These are phyloP conservation scores for Suillus brevipes DNA, from an alignment of 768 basidiomycete genomes.

Conservation along the genomic window DNA sequence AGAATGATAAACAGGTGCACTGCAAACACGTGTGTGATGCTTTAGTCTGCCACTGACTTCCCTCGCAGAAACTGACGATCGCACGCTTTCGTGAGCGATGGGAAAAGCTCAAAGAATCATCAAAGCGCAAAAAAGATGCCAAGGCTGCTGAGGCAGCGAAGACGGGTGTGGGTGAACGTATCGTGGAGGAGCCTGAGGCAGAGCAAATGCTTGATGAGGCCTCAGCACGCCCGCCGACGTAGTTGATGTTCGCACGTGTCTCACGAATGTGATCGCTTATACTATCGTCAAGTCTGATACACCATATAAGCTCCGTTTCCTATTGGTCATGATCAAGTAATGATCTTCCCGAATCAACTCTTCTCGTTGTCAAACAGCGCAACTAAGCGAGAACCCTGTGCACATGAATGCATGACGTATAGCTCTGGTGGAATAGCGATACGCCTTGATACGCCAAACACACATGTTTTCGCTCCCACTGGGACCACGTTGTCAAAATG, in stretches of 20 bases:
- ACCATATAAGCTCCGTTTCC: constrained; percentile 7
- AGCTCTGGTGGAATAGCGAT: neutral
- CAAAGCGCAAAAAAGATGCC: constrained; percentile 82
- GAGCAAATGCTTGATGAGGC: constrained; percentile 58
- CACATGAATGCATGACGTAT: neutral
- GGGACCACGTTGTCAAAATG: neutral
- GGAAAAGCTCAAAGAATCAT: constrained; percentile 88
- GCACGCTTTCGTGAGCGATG: constrained; percentile 81
- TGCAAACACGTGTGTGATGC: constrained; percentile 2
- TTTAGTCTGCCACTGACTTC: constrained; percentile 16
- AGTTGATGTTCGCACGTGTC: neutral
- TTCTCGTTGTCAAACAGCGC: neutral
- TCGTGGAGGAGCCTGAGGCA: constrained; percentile 63
- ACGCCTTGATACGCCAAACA: neutral
- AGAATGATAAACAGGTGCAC: constrained; percentile 83
- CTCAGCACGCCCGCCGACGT: constrained; percentile 3
- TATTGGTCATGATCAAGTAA: neutral
- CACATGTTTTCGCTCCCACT: neutral
- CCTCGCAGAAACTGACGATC: constrained; percentile 74
- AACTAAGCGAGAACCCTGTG: neutral
- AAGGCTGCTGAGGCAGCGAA: constrained; percentile 49
- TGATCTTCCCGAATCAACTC: neutral
- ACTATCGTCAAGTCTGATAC: constrained; percentile 15
- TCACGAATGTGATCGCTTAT: neutral
- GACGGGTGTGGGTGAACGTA: constrained; percentile 58